These are phyloP conservation scores for Trichomonascaceae sp. DNA, from an alignment of 1,139 yeast species.

Conservation along the genomic window DNA sequence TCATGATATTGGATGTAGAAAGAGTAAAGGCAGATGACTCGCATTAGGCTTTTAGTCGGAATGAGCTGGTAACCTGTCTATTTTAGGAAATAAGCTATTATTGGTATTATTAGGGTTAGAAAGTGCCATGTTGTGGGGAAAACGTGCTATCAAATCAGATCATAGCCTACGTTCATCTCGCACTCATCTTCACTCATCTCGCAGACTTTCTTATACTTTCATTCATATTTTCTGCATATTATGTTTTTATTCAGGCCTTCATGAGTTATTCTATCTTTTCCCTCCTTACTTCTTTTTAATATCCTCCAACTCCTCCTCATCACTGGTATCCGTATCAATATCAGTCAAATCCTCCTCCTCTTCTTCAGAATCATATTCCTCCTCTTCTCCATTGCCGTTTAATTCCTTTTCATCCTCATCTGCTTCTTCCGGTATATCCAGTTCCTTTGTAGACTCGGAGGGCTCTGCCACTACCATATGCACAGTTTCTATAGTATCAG, in stretches of 20 bases:
- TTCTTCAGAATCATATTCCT: slow-evolving; percentile 18
- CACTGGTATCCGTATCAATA: slow-evolving; percentile 28
- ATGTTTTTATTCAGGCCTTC: slow-evolving; percentile 12
- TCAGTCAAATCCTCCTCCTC: slow-evolving; percentile 28
- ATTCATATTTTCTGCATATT: slow-evolving; percentile 18
- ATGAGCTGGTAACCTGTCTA: too few relatives aligned
- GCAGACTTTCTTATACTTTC: too few relatives aligned
- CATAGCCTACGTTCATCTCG: too few relatives aligned
- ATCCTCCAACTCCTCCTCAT: slow-evolving; percentile 17
- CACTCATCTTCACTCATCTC: too few relatives aligned
- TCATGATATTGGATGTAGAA: slow-evolving; percentile 17
- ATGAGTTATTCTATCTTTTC: too few relatives aligned
- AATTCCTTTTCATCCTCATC: slow-evolving; percentile 43
- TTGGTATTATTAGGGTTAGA: not conserved
- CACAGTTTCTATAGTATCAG: slow-evolving; percentile 34
- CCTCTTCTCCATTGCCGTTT: slow-evolving; percentile 21
- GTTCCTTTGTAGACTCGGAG: slow-evolving; percentile 25
- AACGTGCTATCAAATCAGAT: too few relatives aligned
- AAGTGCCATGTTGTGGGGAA: too few relatives aligned
- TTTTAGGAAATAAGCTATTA: too few relatives aligned
- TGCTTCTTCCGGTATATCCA: slow-evolving; percentile 22
- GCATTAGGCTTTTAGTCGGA: too few relatives aligned
- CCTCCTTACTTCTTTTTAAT: slow-evolving; percentile 5
- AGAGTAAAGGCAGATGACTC: too few relatives aligned
- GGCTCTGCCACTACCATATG: slow-evolving; percentile 35